These are phyloP conservation scores for Candida neerlandica DNA, from an alignment of 1,139 yeast genomes.

Conservation along the genomic window DNA sequence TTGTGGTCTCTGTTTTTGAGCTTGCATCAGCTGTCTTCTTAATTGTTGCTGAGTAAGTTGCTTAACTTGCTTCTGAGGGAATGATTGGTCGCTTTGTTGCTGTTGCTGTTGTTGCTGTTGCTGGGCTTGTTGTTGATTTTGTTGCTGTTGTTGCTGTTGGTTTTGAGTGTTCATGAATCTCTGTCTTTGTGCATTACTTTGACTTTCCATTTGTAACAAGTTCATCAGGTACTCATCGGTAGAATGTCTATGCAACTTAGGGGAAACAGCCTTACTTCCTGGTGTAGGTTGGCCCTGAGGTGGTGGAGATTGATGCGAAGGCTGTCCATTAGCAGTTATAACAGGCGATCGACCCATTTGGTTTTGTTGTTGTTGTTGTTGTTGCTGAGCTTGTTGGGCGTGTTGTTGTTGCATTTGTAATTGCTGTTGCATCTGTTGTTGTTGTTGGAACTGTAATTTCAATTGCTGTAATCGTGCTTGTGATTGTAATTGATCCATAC, in stretches of 20 bases:
- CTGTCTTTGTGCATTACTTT: slow-evolving; percentile 28
- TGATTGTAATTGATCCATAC: slow-evolving; percentile 14
- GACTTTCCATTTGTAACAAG: slow-evolving; percentile 29
- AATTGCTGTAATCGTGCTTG: slow-evolving; percentile 22
- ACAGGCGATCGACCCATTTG: slow-evolving; percentile 10
- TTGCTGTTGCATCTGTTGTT: slow-evolving; percentile 14
- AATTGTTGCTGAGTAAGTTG: slow-evolving; percentile 1
- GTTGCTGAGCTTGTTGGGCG: neutral
- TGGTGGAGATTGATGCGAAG: slow-evolving; percentile 10
- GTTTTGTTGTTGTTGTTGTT: slow-evolving; percentile 17
- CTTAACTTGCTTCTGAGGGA: neutral
- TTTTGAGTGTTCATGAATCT: slow-evolving; percentile 28
- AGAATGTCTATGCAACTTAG: slow-evolving; percentile 19
- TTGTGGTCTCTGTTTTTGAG: slow-evolving; percentile 2
- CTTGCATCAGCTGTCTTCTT: neutral
- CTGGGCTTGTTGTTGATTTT: too few relatives aligned
- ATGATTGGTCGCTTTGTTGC: neutral
- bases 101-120: slow-evolving; percentile 3
- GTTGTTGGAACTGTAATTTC: slow-evolving; percentile 19
- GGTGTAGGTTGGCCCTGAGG: slow-evolving; percentile 1
- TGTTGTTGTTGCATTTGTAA: slow-evolving; percentile 15
- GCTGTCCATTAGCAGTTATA: slow-evolving; percentile 5
- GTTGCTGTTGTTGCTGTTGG: slow-evolving; percentile 18
- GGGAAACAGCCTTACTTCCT: slow-evolving; percentile 1
- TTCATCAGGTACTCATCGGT: slow-evolving; percentile 29